phyloP scores from a whole-genome alignment of 208 protist genomes.

The Leishmania amazonensis region DNA sequence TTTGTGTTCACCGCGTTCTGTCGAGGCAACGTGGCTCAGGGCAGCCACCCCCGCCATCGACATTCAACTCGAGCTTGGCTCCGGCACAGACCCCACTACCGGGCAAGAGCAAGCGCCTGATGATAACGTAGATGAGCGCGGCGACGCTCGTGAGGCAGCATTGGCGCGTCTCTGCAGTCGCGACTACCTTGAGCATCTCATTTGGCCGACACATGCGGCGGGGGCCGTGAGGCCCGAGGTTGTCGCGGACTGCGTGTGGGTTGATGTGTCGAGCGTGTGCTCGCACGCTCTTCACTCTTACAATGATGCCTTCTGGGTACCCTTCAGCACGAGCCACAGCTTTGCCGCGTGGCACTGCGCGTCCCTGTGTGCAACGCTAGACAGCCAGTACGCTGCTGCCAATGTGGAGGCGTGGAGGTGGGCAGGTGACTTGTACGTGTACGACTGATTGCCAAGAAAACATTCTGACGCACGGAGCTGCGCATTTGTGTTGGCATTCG shows the following conservation, averaged over 20 bases:
- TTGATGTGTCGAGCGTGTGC: slow-evolving; percentile 32
- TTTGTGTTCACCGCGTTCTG: not conserved
- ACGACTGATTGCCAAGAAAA: not conserved
- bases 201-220: slow-evolving; percentile 20
- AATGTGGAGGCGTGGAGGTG: not conserved
- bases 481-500: not conserved
- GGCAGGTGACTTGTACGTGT: not conserved
- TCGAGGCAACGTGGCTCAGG: slow-evolving; percentile 2
- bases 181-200: slow-evolving; percentile 37
- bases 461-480: not conserved
- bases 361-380: not conserved
- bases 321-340: not conserved
- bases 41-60: slow-evolving; percentile 15
- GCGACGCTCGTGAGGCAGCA: not conserved
- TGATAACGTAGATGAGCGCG: not conserved
- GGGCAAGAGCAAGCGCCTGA: not conserved
- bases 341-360: slow-evolving; percentile 12
- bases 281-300: slow-evolving; percentile 32
- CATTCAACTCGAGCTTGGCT: slow-evolving; percentile 8
- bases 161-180: slow-evolving; percentile 3
- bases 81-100: not conserved
- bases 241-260: slow-evolving; percentile 47
- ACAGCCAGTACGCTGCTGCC: not conserved
- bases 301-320: slow-evolving; percentile 46
- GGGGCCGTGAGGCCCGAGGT: slow-evolving; percentile 20